phyloP scores from a whole-genome alignment of 2,329 filamentous ascomycete genomes.

The Botrytis hyacinthi region DNA sequence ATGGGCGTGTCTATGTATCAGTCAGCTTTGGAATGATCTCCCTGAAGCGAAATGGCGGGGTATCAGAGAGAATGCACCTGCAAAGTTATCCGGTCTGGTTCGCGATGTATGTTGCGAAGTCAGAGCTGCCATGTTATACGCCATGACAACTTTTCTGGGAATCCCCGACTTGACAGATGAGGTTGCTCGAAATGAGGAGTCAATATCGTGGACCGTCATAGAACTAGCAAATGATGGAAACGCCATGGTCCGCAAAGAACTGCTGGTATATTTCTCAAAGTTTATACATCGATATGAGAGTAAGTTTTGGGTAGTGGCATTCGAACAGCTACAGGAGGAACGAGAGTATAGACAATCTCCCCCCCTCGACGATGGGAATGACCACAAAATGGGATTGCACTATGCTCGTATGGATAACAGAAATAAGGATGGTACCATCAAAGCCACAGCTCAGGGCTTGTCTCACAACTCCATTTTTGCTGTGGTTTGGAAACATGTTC shows the following conservation, averaged over 20 bases:
- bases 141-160: slow-evolving; percentile 88
- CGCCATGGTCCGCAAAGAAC: slow-evolving; percentile 88
- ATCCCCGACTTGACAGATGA: slow-evolving; percentile 91
- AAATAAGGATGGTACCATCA: slow-evolving; percentile 57
- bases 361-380: slow-evolving; percentile 54
- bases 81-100: slow-evolving; percentile 74
- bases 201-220: slow-evolving; percentile 81
- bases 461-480: slow-evolving; percentile 90
- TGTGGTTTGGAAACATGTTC: slow-evolving; percentile 88
- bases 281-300: slow-evolving; percentile 88
- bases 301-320: slow-evolving; percentile 88
- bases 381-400: slow-evolving; percentile 62
- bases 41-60: slow-evolving; percentile 94
- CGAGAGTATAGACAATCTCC: slow-evolving; percentile 63
- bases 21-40: slow-evolving; percentile 88
- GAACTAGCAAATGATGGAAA: slow-evolving; percentile 94
- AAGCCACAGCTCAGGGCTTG: slow-evolving; percentile 55
- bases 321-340: slow-evolving; percentile 85
- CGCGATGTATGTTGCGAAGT: slow-evolving; percentile 91
- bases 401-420: slow-evolving; percentile 57
- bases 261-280: slow-evolving; percentile 88
- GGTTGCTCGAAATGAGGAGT: slow-evolving; percentile 86
- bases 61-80: slow-evolving; percentile 79
- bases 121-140: slow-evolving; percentile 87
- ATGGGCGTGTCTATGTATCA: slow-evolving; percentile 94